Evolutionary conservation across 345 rosid genomes (phyloP), one percentile per base, ranked within the genome.

Genomic region (Hypericum perforatum): DNA sequence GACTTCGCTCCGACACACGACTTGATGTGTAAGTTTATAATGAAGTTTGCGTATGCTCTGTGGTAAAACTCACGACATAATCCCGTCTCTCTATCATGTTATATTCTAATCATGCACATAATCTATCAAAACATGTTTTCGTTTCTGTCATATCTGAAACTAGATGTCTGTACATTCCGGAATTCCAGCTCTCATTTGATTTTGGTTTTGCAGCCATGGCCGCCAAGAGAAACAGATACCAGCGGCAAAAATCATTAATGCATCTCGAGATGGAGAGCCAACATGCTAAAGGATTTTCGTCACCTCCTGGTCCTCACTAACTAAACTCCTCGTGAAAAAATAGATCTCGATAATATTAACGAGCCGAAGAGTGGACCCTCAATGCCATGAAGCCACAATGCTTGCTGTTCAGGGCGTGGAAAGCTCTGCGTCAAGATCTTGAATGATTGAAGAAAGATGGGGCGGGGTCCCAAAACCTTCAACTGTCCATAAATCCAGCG

Each of bases 181-280:
- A 22, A 22, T 22, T 22, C 4, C 32, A 4, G 1, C 32, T 12
- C 5, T 0, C 32, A 7, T 57, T 0, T 22, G 11, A 48, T 9
- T 41, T 3, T 70, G 10, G 63, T 66, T 66, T 42, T 6, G 10
- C 82, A 84, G 95, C 89, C 10, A 77, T 94, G 46, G 77, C 91
- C 16, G 84, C 99, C 1, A 86, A 84, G 86, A 84, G 97, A 73
- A 94, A 94, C 72, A 64, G 77, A 63, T 86, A 94, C 57, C 97
- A 86, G 48, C 82, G 99, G 57, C 97, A 92, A 59, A 92, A 86
- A 63, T 92, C 99, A 6, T 44, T 92, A 67, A 85, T 92, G 99
- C 76, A 68, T 63, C 82, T 84, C 6, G 97, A 89, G 77, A 82
- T 89, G 95, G 97, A 86, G 76, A 80, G 97, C 71, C 94, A 92